Evolutionary conservation across 495 filamentous ascomycete genomes (phyloP).

Genomic region (Mycothermus thermophilus): DNA sequence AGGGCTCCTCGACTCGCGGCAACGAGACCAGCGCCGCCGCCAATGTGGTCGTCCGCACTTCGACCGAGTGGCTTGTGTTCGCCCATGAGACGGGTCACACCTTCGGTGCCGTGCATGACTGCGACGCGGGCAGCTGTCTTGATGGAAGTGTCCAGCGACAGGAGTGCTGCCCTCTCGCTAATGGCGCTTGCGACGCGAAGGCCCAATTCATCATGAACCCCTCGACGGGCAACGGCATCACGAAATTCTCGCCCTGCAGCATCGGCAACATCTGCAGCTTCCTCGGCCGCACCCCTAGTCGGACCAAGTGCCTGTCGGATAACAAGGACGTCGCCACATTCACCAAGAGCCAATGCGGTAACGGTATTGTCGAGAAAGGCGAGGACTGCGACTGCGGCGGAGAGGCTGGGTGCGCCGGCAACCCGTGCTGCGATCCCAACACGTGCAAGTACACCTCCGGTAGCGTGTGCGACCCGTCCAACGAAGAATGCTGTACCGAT

Average conservation of each 20-base stretch:
- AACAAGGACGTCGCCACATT: conserved; percentile 81
- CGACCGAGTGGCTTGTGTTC: conserved; percentile 89
- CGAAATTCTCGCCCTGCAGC: conserved; percentile 69
- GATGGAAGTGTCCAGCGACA: conserved; percentile 47
- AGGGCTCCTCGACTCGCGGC: conserved; percentile 33
- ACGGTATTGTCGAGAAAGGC: conserved; percentile 87
- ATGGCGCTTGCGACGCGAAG: conserved; percentile 57
- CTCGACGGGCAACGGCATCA: conserved; percentile 57
- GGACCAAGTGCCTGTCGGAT: conserved; percentile 58
- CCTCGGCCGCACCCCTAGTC: conserved; percentile 64
- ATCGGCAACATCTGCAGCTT: conserved; percentile 95
- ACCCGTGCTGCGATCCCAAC: conserved; percentile 69
- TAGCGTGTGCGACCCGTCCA: conserved; percentile 75
- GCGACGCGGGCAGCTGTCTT: conserved; percentile 50
- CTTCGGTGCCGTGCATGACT: conserved; percentile 94
- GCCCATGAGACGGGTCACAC: conserved; percentile 94
- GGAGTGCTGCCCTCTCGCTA: conserved; percentile 73
- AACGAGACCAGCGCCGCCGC: conserved; percentile 64
- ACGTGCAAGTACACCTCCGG: conserved; percentile 76
- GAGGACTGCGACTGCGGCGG: conserved; percentile 97
- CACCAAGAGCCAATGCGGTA: conserved; percentile 76
- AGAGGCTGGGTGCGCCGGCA: conserved; percentile 48
- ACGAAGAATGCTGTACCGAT: conserved; percentile 74
- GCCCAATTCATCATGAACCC: conserved; percentile 91
- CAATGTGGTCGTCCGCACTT: conserved; percentile 78